Conservation (phyloP, 1,284 basidiomycete genomes). For the Tremellales sp. region DNA sequence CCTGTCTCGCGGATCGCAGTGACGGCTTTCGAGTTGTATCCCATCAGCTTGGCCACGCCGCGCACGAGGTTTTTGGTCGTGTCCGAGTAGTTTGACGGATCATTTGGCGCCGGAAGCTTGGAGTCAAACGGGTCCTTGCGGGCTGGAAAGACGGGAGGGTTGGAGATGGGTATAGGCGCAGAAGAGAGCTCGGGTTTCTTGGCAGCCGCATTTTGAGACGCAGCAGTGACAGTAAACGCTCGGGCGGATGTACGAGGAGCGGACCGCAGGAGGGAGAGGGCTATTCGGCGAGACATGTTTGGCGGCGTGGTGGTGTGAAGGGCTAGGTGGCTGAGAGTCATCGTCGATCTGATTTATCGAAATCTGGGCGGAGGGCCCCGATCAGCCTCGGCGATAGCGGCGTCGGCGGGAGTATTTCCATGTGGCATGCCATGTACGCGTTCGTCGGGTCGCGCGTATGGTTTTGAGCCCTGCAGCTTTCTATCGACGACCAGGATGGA, state of each 20-base stretch:
- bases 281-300: slow-evolving; percentile 12
- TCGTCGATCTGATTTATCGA: neutral
- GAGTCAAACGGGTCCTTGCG: slow-evolving; percentile 40
- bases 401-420: no score
- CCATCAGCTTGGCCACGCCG: slow-evolving; percentile 52
- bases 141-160: slow-evolving; percentile 36
- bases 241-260: slow-evolving; percentile 2
- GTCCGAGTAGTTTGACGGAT: slow-evolving; percentile 28
- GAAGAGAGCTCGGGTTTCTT: slow-evolving; percentile 13
- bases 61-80: slow-evolving; percentile 35
- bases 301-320: slow-evolving; percentile 6
- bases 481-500: no score
- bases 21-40: slow-evolving; percentile 53
- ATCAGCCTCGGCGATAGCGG: no score
- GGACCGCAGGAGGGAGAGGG: slow-evolving; percentile 3
- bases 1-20: slow-evolving; percentile 55
- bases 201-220: neutral
- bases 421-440: no score
- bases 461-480: no score
- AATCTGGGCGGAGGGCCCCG: no score
- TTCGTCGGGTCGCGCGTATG: no score
- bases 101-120: slow-evolving; percentile 12
- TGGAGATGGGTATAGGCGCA: slow-evolving; percentile 9
- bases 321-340: neutral
- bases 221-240: neutral